Evolutionary conservation across 2,329 filamentous ascomycete genomes (phyloP).

Genomic region (Xylariaceae sp.): DNA sequence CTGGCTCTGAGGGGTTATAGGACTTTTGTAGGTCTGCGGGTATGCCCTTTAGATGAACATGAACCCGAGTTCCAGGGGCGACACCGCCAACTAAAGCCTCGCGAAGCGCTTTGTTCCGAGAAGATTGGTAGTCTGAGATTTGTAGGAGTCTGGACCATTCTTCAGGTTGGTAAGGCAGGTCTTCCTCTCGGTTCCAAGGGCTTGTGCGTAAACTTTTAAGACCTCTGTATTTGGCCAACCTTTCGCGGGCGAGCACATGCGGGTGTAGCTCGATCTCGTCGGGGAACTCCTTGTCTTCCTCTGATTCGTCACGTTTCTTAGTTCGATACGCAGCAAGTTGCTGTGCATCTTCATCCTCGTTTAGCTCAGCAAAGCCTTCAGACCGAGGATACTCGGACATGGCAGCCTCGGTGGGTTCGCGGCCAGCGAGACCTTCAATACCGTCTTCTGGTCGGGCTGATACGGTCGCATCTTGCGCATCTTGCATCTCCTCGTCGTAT

Average conservation of each 20-base stretch:
- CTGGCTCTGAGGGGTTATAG: conserved; percentile 63
- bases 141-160: conserved; percentile 88
- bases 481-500: conserved; percentile 62
- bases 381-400: conserved; percentile 93
- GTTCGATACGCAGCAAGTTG: conserved; percentile 83
- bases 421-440: conserved; percentile 70
- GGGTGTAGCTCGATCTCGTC: conserved; percentile 96
- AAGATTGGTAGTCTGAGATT: conserved; percentile 87
- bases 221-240: conserved; percentile 85
- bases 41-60: conserved; percentile 72
- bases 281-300: conserved; percentile 93
- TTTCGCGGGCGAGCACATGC: conserved; percentile 82
- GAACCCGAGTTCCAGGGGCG: conserved; percentile 80
- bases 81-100: conserved; percentile 92
- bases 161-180: conserved; percentile 84
- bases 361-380: conserved; percentile 85
- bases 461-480: conserved; percentile 49
- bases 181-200: conserved; percentile 87
- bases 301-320: conserved; percentile 78
- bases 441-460: conserved; percentile 81
- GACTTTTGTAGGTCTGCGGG: conserved; percentile 52
- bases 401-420: conserved; percentile 75
- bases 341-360: conserved; percentile 80
- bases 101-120: conserved; percentile 75
- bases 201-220: conserved; percentile 90